Percentiles rank a stretch among this genome's conserved stretches.
phyloP scores from a whole-genome alignment of 1,284 basidiomycete genomes.

The Hortiboletus rubellus region DNA sequence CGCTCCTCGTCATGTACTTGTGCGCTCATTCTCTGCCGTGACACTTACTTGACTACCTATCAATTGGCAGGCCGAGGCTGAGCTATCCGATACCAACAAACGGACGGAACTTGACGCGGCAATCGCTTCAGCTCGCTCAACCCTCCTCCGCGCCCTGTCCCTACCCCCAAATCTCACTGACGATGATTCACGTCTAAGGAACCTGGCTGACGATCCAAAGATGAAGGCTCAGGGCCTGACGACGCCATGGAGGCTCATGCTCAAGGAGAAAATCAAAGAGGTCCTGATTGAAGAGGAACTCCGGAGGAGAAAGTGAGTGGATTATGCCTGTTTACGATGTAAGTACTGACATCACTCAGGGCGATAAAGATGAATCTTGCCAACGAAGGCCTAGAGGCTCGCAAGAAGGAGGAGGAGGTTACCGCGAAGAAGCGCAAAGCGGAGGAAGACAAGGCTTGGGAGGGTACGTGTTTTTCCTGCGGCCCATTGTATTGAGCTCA shows the following conservation, averaged over 20 bases:
- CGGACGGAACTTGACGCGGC: conserved; percentile 77
- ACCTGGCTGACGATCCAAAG: conserved; percentile 40
- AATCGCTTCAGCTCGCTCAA: conserved; percentile 66
- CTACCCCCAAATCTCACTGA: conserved; percentile 58
- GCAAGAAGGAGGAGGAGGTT: conserved; percentile 83
- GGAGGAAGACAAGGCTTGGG: conserved; percentile 80
- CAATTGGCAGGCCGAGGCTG: conserved; percentile 66
- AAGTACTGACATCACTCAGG: conserved; percentile 38
- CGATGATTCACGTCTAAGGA: conserved; percentile 55
- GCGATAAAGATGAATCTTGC: conserved; percentile 84
- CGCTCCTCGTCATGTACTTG: conserved; percentile 7
- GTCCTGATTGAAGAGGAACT: conserved; percentile 81
- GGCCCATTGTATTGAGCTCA: not conserved
- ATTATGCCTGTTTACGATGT: conserved; percentile 2
- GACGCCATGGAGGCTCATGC: conserved; percentile 61
- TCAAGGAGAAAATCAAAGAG: conserved; percentile 71
- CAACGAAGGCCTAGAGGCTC: conserved; percentile 80
- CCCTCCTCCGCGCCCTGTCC: conserved; percentile 58
- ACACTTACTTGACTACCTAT: not conserved
- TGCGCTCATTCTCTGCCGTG: not conserved
- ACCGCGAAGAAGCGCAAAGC: conserved; percentile 72
- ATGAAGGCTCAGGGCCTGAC: conserved; percentile 35
- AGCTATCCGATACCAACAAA: conserved; percentile 70
- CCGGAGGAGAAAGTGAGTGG: conserved; percentile 67
- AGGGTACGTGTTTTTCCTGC: conserved; percentile 54